phyloP scores from a whole-genome alignment of 805 yeast species.

The Candida gorgasii region DNA sequence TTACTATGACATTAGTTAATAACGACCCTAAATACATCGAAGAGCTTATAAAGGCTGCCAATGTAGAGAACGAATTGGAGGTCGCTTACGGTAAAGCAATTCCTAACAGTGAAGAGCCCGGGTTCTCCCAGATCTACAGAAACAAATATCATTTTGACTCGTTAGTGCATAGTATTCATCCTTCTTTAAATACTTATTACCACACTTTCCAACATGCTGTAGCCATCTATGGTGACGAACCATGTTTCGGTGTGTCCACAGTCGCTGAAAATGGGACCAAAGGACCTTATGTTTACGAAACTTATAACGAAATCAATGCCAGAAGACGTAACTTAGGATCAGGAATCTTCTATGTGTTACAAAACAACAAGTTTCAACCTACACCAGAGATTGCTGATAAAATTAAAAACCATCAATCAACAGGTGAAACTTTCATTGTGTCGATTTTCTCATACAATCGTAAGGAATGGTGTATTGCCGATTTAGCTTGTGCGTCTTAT shows the following conservation, averaged over 20 bases:
- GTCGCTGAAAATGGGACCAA: conserved; percentile 26
- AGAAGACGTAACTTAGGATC: conserved; percentile 36
- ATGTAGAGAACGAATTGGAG: conserved; percentile 5
- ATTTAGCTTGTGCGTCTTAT: conserved; percentile 64
- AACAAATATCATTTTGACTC: conserved; percentile 20
- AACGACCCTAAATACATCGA: conserved; percentile 14
- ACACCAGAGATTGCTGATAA: conserved; percentile 23
- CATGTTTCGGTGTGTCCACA: conserved; percentile 49
- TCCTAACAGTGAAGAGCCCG: conserved; percentile 22
- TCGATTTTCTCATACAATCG: conserved; percentile 59
- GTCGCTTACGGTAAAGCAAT: conserved; percentile 12
- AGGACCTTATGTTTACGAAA: conserved; percentile 31
- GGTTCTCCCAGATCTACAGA: conserved; percentile 32
- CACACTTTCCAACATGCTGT: conserved; percentile 46
- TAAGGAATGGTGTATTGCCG: conserved; percentile 69
- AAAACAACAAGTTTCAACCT: conserved; percentile 32
- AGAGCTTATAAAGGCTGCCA: not conserved
- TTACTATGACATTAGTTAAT: conserved; percentile 16
- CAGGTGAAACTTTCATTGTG: conserved; percentile 47
- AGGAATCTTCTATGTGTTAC: conserved; percentile 34
- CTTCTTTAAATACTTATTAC: conserved; percentile 45
- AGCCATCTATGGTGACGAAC: conserved; percentile 32
- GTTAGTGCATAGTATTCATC: conserved; percentile 41
- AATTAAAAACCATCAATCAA: conserved; percentile 19
- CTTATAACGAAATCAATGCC: conserved; percentile 24